Evolutionary conservation across 108 stramenopile genomes (phyloP).

Genomic region (Skeletonema costatum): DNA sequence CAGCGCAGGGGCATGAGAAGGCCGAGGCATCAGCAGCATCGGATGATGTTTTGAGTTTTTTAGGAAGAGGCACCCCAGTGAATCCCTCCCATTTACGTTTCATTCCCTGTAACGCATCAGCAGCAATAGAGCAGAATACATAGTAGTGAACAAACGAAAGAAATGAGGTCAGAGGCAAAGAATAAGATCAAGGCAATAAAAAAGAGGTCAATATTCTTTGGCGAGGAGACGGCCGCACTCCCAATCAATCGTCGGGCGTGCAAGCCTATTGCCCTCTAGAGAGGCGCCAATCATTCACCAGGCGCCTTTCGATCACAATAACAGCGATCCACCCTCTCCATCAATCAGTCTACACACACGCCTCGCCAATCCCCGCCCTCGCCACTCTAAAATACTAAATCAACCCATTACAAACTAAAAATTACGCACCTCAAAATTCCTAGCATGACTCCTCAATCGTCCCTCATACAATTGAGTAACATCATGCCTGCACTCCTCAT

Average conservation of each 20-base stretch:
- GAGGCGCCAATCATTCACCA: no score
- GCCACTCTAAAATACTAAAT: no score
- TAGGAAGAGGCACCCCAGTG: slow-evolving; percentile 29
- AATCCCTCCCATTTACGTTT: slow-evolving; percentile 45
- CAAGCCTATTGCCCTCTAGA: no score
- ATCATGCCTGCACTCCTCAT: slow-evolving; percentile 4
- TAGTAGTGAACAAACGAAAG: no score
- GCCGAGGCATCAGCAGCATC: neutral
- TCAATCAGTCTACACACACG: no score
- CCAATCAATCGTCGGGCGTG: no score
- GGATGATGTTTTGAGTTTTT: slow-evolving; percentile 26
- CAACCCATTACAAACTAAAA: neutral
- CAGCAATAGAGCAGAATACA: neutral
- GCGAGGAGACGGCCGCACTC: no score
- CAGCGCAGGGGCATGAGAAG: no score
- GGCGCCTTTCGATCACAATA: no score
- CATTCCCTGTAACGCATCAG: slow-evolving; percentile 15
- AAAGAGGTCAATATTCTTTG: neutral
- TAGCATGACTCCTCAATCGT: slow-evolving; percentile 13
- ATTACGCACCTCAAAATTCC: slow-evolving; percentile 34
- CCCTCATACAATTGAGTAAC: slow-evolving; percentile 19
- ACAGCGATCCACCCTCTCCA: no score
- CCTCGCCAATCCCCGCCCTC: no score
- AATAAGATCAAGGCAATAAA: neutral
- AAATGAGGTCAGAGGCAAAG: no score